These are phyloP conservation scores for Trichoderma sp. DNA, from an alignment of 2,329 filamentous ascomycete species.

Conservation along the genomic window DNA sequence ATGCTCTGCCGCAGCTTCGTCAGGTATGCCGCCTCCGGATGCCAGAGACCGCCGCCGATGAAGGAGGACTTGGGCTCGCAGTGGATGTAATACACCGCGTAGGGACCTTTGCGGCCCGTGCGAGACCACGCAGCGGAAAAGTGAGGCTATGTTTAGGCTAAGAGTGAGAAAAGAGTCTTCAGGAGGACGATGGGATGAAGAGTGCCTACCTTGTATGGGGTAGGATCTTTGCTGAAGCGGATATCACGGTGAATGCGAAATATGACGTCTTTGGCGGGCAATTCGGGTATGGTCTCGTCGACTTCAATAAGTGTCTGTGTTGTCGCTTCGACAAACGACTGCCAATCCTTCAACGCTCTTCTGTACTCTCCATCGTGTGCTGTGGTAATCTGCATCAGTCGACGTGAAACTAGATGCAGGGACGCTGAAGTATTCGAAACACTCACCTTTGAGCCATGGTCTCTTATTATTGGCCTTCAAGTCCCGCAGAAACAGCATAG, in stretches of 20 bases:
- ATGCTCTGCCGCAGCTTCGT: conserved; percentile 69
- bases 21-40: conserved; percentile 66
- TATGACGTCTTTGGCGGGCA: conserved; percentile 80
- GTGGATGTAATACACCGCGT: conserved; percentile 86
- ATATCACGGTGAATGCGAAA: conserved; percentile 88
- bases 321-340: conserved; percentile 70
- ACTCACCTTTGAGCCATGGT: conserved; percentile 56
- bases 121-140: conserved; percentile 86
- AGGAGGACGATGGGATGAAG: neutral
- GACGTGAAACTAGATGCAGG: neutral
- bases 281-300: conserved; percentile 80
- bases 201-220: conserved; percentile 74
- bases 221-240: conserved; percentile 78
- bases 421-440: neutral
- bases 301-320: conserved; percentile 66
- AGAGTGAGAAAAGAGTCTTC: neutral
- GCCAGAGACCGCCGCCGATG: conserved; percentile 79
- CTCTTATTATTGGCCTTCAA: conserved; percentile 59
- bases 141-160: conserved; percentile 55
- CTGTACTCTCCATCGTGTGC: conserved; percentile 79
- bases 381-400: conserved; percentile 33
- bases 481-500: conserved; percentile 55
- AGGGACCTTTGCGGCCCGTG: conserved; percentile 81
- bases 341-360: conserved; percentile 75
- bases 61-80: conserved; percentile 70